These are phyloP conservation scores for Myrica gale DNA, from an alignment of 306 rosid species.

Conservation along the genomic window DNA sequence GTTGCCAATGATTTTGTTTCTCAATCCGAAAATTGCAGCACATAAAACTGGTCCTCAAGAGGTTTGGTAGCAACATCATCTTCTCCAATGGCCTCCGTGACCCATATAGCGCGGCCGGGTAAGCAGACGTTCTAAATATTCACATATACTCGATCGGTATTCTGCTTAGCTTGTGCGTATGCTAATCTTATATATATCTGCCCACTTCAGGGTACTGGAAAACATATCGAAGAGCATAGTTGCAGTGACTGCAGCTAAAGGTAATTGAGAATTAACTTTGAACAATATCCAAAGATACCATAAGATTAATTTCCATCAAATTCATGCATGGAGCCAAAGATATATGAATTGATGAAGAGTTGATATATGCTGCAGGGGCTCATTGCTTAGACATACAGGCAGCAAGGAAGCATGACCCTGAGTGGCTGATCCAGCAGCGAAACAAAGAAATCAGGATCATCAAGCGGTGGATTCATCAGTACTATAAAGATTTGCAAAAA, in stretches of 20 bases:
- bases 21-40: conserved; percentile 35
- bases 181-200: background rate
- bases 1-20: background rate
- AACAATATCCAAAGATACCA: background rate
- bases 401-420: conserved; percentile 21
- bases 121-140: conserved; percentile 1
- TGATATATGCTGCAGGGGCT: conserved; percentile 26
- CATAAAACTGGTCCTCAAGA: conserved; percentile 43
- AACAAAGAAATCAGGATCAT: conserved; percentile 20
- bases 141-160: background rate
- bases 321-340: no score
- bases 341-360: background rate
- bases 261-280: background rate
- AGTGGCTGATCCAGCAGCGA: conserved; percentile 37
- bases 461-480: conserved; percentile 29
- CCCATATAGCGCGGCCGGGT: conserved; percentile 63
- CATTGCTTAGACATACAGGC: conserved; percentile 33
- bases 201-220: conserved; percentile 33
- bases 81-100: conserved; percentile 60
- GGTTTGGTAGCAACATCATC: conserved; percentile 28
- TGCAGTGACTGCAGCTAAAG: conserved; percentile 32
- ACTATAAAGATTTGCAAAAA: conserved; percentile 24
- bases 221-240: conserved; percentile 42
- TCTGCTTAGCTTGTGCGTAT: background rate
- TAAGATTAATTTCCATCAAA: background rate